Conservation (phyloP, 805 yeast species). For the Wickerhamomyces tratensis region DNA sequence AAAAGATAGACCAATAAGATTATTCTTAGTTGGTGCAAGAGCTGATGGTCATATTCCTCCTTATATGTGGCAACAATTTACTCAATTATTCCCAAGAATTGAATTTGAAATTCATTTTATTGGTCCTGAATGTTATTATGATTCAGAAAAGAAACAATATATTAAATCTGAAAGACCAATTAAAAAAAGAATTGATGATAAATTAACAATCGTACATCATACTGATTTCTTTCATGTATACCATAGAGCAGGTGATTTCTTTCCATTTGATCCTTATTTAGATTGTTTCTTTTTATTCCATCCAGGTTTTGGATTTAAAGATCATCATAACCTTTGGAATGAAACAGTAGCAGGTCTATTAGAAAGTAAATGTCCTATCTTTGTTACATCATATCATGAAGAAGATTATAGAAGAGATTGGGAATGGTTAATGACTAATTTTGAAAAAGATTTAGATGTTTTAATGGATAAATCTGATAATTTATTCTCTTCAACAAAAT, state of each 20-base stretch:
- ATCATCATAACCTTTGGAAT: slow-evolving; percentile 71
- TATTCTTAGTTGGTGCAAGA: slow-evolving; percentile 85
- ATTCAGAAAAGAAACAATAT: slow-evolving; percentile 58
- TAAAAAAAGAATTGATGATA: slow-evolving; percentile 63
- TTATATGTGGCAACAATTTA: slow-evolving; percentile 91
- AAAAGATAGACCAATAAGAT: slow-evolving; percentile 81
- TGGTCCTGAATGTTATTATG: slow-evolving; percentile 87
- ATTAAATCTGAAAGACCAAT: slow-evolving; percentile 53
- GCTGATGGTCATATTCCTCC: slow-evolving; percentile 92
- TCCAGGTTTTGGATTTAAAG: slow-evolving; percentile 86
- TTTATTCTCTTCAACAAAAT: slow-evolving; percentile 75
- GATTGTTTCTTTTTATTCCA: slow-evolving; percentile 92
- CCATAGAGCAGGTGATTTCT: slow-evolving; percentile 88
- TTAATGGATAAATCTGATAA: slow-evolving; percentile 68
- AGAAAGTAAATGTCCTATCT: slow-evolving; percentile 89
- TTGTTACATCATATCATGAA: slow-evolving; percentile 83
- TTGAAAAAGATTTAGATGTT: slow-evolving; percentile 69
- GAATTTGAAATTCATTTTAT: slow-evolving; percentile 83
- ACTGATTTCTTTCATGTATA: slow-evolving; percentile 87
- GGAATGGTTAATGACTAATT: slow-evolving; percentile 57
- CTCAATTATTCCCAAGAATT: slow-evolving; percentile 74
- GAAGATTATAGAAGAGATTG: slow-evolving; percentile 63
- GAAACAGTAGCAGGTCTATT: slow-evolving; percentile 77
- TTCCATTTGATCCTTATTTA: slow-evolving; percentile 96
- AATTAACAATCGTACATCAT: slow-evolving; percentile 68